A percentile compares a stretch with the other conserved stretches of the same genome.
phyloP scores from a whole-genome alignment of 176 grass and related monocot genomes.

The Lolium perenne region DNA sequence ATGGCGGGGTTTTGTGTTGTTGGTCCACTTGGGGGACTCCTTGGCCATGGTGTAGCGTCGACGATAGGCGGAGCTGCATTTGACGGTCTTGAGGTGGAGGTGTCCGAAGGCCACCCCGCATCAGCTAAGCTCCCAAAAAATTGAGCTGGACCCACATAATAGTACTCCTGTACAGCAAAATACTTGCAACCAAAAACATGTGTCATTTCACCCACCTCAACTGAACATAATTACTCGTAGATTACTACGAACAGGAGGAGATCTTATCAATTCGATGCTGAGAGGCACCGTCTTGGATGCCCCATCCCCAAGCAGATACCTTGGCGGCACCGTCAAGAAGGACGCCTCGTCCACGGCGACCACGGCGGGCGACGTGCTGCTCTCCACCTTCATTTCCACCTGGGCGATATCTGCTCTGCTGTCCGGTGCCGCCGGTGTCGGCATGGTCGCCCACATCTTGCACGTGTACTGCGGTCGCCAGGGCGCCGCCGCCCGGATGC shows the following conservation, averaged over 20 bases:
- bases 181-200: neutral
- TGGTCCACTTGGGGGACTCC: too few species aligned
- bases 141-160: too few species aligned
- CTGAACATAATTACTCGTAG: neutral
- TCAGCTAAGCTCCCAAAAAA: too few species aligned
- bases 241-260: neutral
- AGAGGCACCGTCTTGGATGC: neutral
- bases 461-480: neutral
- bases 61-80: too few species aligned
- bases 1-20: too few species aligned
- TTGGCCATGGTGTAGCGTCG: too few species aligned
- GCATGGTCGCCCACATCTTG: neutral
- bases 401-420: neutral
- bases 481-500: slow-evolving; percentile 13
- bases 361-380: neutral
- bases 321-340: neutral
- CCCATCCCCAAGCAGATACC: slow-evolving; percentile 12
- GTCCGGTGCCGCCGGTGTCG: neutral
- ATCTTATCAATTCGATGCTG: neutral
- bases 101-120: too few species aligned
- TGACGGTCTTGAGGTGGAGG: too few species aligned
- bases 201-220: neutral
- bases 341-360: neutral
- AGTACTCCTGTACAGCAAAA: too few species aligned
- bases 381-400: slow-evolving; percentile 24